These are phyloP conservation scores for Trypanosoma theileri DNA, from an alignment of 208 protist species.

Conservation along the genomic window DNA sequence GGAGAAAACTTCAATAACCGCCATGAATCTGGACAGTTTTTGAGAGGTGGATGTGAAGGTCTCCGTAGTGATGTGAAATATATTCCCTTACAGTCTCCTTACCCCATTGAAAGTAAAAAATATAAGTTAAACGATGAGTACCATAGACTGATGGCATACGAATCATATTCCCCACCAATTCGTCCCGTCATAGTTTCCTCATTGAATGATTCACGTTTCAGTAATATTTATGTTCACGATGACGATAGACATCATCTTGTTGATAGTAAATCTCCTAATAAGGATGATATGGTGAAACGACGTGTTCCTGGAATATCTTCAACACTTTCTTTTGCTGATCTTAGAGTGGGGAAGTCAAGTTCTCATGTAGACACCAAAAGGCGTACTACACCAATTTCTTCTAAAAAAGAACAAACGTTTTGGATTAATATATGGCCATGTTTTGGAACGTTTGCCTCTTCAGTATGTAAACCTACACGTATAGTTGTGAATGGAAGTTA, in stretches of 20 bases:
- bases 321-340: not conserved
- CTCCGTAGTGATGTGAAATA: not conserved
- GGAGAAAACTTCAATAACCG: not conserved
- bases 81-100: not conserved
- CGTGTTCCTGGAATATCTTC: conserved; percentile 4
- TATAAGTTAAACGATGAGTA: not conserved
- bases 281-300: not conserved
- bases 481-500: conserved; percentile 36
- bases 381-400: not conserved
- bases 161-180: no score
- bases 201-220: not conserved
- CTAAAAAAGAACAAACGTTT: conserved; percentile 19
- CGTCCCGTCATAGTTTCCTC: no score
- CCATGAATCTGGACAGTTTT: not conserved
- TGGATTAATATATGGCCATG: conserved; percentile 69
- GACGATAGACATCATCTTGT: not conserved
- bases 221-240: not conserved
- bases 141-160: not conserved
- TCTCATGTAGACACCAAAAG: not conserved
- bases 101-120: not conserved
- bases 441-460: conserved; percentile 36
- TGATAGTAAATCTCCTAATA: not conserved
- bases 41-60: not conserved
- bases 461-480: conserved; percentile 17
- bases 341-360: not conserved